These are phyloP conservation scores for Exophiala sp. DNA, from an alignment of 2,329 filamentous ascomycete species.

Conservation along the genomic window DNA sequence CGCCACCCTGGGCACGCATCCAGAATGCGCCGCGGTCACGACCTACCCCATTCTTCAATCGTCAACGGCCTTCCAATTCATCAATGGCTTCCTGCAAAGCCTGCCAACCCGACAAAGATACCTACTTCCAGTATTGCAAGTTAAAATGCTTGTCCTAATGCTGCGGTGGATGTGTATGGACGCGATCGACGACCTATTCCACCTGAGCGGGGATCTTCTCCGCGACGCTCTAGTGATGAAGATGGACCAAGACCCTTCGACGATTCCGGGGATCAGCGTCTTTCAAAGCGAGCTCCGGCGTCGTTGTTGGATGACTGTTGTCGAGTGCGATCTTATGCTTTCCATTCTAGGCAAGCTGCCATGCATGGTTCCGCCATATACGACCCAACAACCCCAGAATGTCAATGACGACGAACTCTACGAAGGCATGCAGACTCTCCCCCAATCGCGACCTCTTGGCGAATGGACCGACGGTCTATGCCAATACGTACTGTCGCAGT, in stretches of 20 bases:
- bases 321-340: conserved; percentile 31
- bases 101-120: conserved; percentile 16
- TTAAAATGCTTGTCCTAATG: conserved; percentile 21
- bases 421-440: conserved; percentile 14
- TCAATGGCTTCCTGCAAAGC: conserved; percentile 14
- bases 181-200: conserved; percentile 21
- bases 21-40: conserved; percentile 20
- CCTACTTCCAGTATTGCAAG: conserved; percentile 20
- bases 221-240: conserved; percentile 23
- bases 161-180: conserved; percentile 19
- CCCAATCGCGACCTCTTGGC: conserved; percentile 15
- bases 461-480: conserved; percentile 28
- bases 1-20: conserved; percentile 18
- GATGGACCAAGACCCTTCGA: conserved; percentile 22
- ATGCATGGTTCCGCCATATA: conserved; percentile 23
- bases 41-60: conserved; percentile 14
- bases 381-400: conserved; percentile 20
- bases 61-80: conserved; percentile 14
- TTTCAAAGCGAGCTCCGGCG: conserved; percentile 31
- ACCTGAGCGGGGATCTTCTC: conserved; percentile 21
- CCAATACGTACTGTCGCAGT: conserved; percentile 25
- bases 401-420: conserved; percentile 26
- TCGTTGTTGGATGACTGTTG: conserved; percentile 32
- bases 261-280: conserved; percentile 2
- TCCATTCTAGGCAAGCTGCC: conserved; percentile 28